Percentiles rank a stretch among this genome's conserved stretches.
Evolutionary conservation across 306 rosid genomes (phyloP).

Genomic region (Quercus suber): DNA sequence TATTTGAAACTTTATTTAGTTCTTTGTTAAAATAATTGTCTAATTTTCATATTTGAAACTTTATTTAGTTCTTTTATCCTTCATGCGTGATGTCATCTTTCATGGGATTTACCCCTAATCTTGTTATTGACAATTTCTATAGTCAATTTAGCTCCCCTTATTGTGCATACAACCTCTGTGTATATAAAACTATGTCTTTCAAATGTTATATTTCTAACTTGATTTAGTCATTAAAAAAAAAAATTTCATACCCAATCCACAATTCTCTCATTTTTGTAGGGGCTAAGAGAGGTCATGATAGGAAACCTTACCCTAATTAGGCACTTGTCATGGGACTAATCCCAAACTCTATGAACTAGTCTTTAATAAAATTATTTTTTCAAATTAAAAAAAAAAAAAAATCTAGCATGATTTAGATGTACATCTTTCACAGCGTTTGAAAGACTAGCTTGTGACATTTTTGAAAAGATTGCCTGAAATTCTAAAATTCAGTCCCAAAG

Average conservation of each 20-base stretch:
- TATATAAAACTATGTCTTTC: not conserved
- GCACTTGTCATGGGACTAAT: too few relatives aligned
- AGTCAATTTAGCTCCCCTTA: not conserved
- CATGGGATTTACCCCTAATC: not conserved
- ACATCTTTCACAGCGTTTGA: not conserved
- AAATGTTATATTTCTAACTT: not conserved
- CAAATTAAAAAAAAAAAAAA: too few relatives aligned
- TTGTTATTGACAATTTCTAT: not conserved
- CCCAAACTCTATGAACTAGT: too few relatives aligned
- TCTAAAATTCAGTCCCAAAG: not conserved
- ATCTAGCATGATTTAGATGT: not conserved
- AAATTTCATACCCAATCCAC: too few relatives aligned
- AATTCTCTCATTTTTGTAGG: too few relatives aligned
- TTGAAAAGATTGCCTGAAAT: not conserved
- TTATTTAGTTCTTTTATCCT: not conserved
- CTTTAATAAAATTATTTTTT: too few relatives aligned
- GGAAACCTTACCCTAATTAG: too few relatives aligned
- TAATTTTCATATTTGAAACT: not conserved
- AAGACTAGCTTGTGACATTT: not conserved
- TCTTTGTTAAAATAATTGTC: not conserved
- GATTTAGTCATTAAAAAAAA: too few relatives aligned
- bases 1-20: not conserved
- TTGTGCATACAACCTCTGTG: not conserved
- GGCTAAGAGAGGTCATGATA: too few relatives aligned
- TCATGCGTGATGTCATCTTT: not conserved